Base-by-base conservation (phyloP, 768 basidiomycete species). In the Lentinula raphanica region DNA sequence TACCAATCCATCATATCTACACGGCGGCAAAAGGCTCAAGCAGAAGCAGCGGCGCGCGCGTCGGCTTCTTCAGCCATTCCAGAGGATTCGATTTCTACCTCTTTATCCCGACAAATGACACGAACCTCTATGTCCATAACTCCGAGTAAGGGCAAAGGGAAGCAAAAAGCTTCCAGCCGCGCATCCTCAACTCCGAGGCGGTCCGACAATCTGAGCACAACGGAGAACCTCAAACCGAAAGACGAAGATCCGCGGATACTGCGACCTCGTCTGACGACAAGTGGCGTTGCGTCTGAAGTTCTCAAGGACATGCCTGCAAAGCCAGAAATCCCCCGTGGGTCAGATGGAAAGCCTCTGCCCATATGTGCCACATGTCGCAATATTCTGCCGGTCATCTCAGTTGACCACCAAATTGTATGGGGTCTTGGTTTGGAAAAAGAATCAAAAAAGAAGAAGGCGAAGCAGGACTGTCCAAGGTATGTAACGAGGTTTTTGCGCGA, bases 381-480 rank as follows among this genome's bases (percentile, higher is more conserved):
- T 66, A 74, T 90, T 53, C 68, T 92, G 63, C 89, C 89, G 2
- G 79, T 92, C 59, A 91, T 91, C 63, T 81, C 85, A 50, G 85
- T 90, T 27, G 87, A 90, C 69, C 81, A 80, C 40, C 77, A 85
- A 68, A 81, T 90, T 23, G 86, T 90, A 35, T 90, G 88, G 87
- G 90, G 88, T 21, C 73, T 86, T 40, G 77, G 74, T 40, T 59
- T 79, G 21, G 83, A 84, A 63, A 74, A 68, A 56, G 35, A 44
- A 19, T 73, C 80, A 31, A 75, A 75, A 49, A 81, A 74, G 68
- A 85, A 80, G 68, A 84, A 84, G 69, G 75, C 75, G 60, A 80
- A 81, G 59, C 81, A 83, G 60, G 86, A 89, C 28, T 92, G 90
- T 69, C 88, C 88, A 57, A 78, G 90, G 90, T 92, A 68, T 61